These are phyloP conservation scores for Phytophthora quininea DNA, from an alignment of 352 stramenopile genomes.

Conservation along the genomic window DNA sequence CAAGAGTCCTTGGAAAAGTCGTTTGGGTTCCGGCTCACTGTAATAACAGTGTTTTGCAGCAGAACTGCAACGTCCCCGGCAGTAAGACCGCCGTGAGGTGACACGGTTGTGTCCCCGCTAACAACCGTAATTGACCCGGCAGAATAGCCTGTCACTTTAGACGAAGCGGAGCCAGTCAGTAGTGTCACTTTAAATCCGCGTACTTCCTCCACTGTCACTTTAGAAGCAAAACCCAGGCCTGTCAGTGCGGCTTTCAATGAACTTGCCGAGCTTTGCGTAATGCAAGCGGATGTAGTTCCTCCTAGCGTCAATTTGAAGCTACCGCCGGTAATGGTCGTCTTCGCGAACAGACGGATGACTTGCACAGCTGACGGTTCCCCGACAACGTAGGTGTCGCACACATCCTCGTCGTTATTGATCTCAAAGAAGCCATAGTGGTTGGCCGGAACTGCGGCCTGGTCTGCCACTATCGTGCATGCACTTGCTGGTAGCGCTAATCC, in stretches of 20 bases:
- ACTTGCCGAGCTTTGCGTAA: slow-evolving; percentile 33
- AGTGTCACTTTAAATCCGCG: slow-evolving; percentile 66
- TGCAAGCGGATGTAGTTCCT: slow-evolving; percentile 52
- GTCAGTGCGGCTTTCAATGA: slow-evolving; percentile 48
- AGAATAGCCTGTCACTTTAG: slow-evolving; percentile 50
- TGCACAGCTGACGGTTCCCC: slow-evolving; percentile 65
- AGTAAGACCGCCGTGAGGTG: slow-evolving; percentile 32
- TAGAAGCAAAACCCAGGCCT: slow-evolving; percentile 48
- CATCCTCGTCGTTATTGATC: slow-evolving; percentile 53
- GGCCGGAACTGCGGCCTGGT: slow-evolving; percentile 33
- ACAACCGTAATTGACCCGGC: slow-evolving; percentile 39
- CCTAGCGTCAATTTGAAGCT: slow-evolving; percentile 64
- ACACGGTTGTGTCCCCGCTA: slow-evolving; percentile 20
- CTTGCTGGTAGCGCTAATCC: slow-evolving; percentile 20
- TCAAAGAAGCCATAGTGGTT: slow-evolving; percentile 58
- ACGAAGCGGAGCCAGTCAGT: slow-evolving; percentile 42
- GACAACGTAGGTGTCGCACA: slow-evolving; percentile 72
- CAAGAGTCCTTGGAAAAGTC: slow-evolving; percentile 70
- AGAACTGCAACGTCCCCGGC: slow-evolving; percentile 38
- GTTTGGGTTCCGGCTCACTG: slow-evolving; percentile 77
- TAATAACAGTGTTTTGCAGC: slow-evolving; percentile 46
- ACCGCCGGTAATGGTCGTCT: slow-evolving; percentile 63
- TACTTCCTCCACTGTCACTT: slow-evolving; percentile 56
- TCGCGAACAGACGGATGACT: slow-evolving; percentile 72
- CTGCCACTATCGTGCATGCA: slow-evolving; percentile 30